A percentile compares a stretch with the other conserved stretches of the same genome.
phyloP scores from a whole-genome alignment of 2,329 filamentous ascomycete genomes.

The Tolypocladium ovalisporum region DNA sequence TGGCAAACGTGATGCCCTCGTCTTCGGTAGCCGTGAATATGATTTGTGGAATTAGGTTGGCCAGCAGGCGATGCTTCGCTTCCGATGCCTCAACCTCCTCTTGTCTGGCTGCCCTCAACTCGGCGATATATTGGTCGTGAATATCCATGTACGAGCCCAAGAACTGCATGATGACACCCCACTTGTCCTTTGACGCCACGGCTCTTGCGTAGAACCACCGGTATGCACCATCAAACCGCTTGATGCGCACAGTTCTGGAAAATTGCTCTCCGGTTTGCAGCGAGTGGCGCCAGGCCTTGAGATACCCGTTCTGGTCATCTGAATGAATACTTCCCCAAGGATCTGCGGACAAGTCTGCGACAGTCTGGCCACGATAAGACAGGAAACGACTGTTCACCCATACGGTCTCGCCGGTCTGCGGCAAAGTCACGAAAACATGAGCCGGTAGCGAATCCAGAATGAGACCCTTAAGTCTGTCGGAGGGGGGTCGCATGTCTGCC shows the following conservation, averaged over 20 bases:
- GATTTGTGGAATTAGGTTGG: slow-evolving; percentile 92
- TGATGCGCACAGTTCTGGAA: slow-evolving; percentile 77
- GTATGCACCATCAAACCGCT: slow-evolving; percentile 79
- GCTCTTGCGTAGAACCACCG: slow-evolving; percentile 94
- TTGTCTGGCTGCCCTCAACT: slow-evolving; percentile 76
- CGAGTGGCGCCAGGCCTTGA: slow-evolving; percentile 74
- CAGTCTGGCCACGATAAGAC: slow-evolving; percentile 78
- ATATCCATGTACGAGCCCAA: slow-evolving; percentile 97
- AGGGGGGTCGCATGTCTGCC: slow-evolving; percentile 68
- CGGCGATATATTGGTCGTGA: slow-evolving; percentile 89
- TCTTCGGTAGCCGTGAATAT: slow-evolving; percentile 90
- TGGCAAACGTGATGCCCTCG: slow-evolving; percentile 87
- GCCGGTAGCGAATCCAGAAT: slow-evolving; percentile 89
- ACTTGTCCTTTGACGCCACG: slow-evolving; percentile 72
- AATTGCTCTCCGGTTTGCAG: slow-evolving; percentile 84
- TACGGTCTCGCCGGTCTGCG: slow-evolving; percentile 76
- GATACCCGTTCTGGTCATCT: slow-evolving; percentile 70
- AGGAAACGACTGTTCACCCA: slow-evolving; percentile 96
- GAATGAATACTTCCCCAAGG: slow-evolving; percentile 86
- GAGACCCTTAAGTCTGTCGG: slow-evolving; percentile 64
- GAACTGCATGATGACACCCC: slow-evolving; percentile 79
- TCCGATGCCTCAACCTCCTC: slow-evolving; percentile 91
- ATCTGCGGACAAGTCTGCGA: slow-evolving; percentile 70
- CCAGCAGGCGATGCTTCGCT: slow-evolving; percentile 83
- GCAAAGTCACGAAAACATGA: slow-evolving; percentile 86